Conservation (phyloP, 2,329 filamentous ascomycete genomes). For the Diaporthe longicolla region DNA sequence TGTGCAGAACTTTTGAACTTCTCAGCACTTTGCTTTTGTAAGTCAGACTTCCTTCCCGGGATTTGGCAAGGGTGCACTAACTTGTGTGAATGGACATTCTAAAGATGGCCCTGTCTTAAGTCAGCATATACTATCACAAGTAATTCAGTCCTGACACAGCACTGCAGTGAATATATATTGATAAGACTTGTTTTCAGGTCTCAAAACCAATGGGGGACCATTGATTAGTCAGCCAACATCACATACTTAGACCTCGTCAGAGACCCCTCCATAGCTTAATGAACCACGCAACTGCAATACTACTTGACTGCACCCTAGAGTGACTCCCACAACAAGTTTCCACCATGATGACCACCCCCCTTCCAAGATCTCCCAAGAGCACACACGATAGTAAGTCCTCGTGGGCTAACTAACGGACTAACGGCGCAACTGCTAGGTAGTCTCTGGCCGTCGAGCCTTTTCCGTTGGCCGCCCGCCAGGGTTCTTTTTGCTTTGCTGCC, state of each 20-base stretch:
- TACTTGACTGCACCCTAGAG: too few relatives aligned
- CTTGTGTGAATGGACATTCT: background rate
- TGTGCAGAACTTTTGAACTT: too few relatives aligned
- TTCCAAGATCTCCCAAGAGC: background rate
- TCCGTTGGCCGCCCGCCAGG: background rate
- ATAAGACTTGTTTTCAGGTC: background rate
- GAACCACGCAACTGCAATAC: too few relatives aligned
- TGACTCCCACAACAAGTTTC: too few relatives aligned
- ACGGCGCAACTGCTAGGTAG: constrained; percentile 20
- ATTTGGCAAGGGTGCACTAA: background rate
- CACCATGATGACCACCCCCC: background rate
- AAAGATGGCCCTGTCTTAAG: background rate
- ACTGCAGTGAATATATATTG: background rate
- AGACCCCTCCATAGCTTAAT: too few relatives aligned
- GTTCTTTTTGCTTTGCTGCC: background rate
- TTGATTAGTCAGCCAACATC: too few relatives aligned
- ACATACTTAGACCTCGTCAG: too few relatives aligned
- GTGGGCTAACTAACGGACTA: background rate
- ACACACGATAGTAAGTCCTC: background rate
- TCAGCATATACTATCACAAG: background rate
- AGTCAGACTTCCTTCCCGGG: too few relatives aligned
- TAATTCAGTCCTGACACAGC: background rate
- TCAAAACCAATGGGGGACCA: too few relatives aligned
- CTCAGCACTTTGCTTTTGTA: background rate
- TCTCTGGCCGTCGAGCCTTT: background rate